phyloP scores from a whole-genome alignment of 306 rosid species.

The Canavalia ensiformis region DNA sequence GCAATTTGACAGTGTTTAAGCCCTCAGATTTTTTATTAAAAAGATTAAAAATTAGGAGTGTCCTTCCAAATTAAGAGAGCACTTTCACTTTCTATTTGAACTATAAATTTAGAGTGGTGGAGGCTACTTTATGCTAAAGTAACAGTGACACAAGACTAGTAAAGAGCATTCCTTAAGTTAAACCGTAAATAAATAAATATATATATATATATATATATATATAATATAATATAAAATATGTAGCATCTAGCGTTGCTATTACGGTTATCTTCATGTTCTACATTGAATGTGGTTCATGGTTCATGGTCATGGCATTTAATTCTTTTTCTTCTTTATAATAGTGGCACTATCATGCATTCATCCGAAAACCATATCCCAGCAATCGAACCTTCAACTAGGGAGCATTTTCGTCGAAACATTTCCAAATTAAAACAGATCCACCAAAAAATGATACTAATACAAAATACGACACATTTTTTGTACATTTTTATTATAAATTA shows the following conservation, averaged over 20 bases:
- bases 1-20: not conserved
- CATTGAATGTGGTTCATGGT: conserved; percentile 48
- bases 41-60: conserved; percentile 7
- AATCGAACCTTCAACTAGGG: conserved; percentile 42
- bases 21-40: not conserved
- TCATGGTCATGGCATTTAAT: conserved; percentile 29
- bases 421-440: not conserved
- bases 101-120: conserved; percentile 33
- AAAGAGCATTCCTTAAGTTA: conserved; percentile 37
- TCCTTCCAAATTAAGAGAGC: conserved; percentile 8
- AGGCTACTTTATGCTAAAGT: conserved; percentile 43
- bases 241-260: conserved; percentile 44
- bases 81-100: conserved; percentile 4
- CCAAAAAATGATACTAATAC: too few species aligned
- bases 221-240: too few species aligned
- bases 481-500: too few species aligned
- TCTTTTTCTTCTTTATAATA: conserved; percentile 6
- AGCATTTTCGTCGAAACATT: not conserved
- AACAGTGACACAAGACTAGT: conserved; percentile 48
- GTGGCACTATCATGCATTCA: conserved; percentile 53
- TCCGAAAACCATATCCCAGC: conserved; percentile 55
- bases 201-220: too few species aligned
- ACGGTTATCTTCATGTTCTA: conserved; percentile 39
- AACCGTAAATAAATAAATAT: not conserved
- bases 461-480: too few species aligned